phyloP scores from a whole-genome alignment of 1,139 yeast species.

The Hyphopichia pseudoburtonii region DNA sequence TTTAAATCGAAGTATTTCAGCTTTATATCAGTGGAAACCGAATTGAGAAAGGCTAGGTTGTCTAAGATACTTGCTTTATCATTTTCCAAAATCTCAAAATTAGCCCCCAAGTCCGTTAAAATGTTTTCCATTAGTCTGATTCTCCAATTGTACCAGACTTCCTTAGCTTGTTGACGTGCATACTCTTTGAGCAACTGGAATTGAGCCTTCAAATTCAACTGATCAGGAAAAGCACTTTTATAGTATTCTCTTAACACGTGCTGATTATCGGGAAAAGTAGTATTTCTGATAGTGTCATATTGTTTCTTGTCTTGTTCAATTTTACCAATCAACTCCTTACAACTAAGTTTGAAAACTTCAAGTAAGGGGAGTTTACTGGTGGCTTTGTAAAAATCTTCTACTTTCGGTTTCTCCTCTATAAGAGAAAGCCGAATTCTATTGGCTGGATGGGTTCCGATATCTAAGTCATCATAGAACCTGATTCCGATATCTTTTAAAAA shows the following conservation, averaged over 20 bases:
- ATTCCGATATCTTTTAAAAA: constrained; percentile 51
- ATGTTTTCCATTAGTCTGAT: constrained; percentile 41
- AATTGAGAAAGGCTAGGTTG: constrained; percentile 22
- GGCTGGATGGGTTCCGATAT: constrained; percentile 31
- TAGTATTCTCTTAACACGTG: constrained; percentile 48
- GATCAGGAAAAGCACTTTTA: constrained; percentile 34
- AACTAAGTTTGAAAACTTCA: constrained; percentile 53
- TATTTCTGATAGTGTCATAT: constrained; percentile 44
- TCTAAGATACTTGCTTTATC: constrained; percentile 23
- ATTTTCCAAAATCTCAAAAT: constrained; percentile 21
- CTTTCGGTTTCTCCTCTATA: constrained; percentile 12
- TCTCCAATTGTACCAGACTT: constrained; percentile 62
- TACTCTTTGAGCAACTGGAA: constrained; percentile 48
- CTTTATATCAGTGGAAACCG: constrained; percentile 13
- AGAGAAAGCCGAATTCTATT: constrained; percentile 24
- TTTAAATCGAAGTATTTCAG: constrained; percentile 15
- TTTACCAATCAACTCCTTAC: constrained; percentile 51
- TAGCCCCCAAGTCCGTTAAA: constrained; percentile 34
- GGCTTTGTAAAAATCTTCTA: constrained; percentile 33
- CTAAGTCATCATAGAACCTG: constrained; percentile 53
- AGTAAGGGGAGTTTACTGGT: constrained; percentile 34
- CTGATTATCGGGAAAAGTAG: constrained; percentile 49
- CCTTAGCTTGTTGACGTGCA: constrained; percentile 50
- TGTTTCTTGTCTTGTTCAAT: constrained; percentile 48
- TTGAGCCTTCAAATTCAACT: constrained; percentile 39